Base-by-base conservation (phyloP, 1,284 basidiomycete genomes). In the Melampsora larici-populina region DNA sequence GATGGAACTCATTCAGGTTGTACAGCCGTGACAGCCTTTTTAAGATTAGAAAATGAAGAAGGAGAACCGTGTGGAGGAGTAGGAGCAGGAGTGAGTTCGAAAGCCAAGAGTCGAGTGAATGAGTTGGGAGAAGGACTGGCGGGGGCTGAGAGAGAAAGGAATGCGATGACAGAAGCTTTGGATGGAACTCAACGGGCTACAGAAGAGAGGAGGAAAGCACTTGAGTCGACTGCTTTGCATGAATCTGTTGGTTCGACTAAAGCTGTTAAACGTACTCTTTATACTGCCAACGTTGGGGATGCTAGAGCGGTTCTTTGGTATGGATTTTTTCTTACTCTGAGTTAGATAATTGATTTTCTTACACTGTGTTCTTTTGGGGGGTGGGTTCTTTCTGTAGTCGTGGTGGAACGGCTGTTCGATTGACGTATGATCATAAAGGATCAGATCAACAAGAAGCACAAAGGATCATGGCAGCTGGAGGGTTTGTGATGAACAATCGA, bases 381-480 rank as follows among this genome's bases (percentile, higher is more conserved):
- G 40, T 78, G 17, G 46, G n/a, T 13, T 29, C 51, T 60, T 29
- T 29, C 66, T 17, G 36, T 68, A 84, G 85, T 82, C 91, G 97
- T 48, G 89, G 87, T 8, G 97, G 96, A 26, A 91, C 90, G 82
- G 97, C 94, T 0, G 89, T 99, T 1, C 88, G 97, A 51, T 86
- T 99, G 83, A 99, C 96, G 18, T 99, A 99, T 84, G 97, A 99
- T 83, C 97, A 99, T 87, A 99, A 99, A 85, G 97, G 97, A 55
- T 91, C 92, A 3, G 97, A 99, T 84, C 91, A 91, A 81, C 93
- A 96, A 83, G 97, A 99, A 85, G 94, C 94, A 24, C 97, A 97
- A 85, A 89, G 97, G 18, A 99, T 99, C 84, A 94, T 89, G 67
- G 96, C 98, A 82, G 96, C 97, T 0, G 97, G 97, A 21, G 97